Evolutionary conservation across 2,329 filamentous ascomycete genomes (phyloP).

Genomic region (Erysiphe neolycopersici): DNA sequence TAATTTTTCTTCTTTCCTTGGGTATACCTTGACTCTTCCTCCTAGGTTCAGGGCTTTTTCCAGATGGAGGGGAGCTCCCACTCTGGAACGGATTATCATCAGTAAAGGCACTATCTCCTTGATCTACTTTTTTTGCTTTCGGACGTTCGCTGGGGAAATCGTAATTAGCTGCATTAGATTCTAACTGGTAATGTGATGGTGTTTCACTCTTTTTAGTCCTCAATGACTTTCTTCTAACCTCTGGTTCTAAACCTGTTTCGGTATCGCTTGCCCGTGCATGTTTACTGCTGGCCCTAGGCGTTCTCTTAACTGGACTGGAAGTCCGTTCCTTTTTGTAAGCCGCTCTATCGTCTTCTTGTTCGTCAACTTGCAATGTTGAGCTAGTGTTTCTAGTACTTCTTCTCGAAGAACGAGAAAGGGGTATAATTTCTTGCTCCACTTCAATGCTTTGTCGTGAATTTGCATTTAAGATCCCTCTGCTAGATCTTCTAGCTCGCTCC

Average conservation of each 20-base stretch:
- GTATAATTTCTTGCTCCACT: constrained; percentile 28
- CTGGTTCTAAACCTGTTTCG: constrained; percentile 20
- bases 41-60: constrained; percentile 21
- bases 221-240: constrained; percentile 17
- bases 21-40: constrained; percentile 14
- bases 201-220: constrained; percentile 21
- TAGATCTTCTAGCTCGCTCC: constrained; percentile 59
- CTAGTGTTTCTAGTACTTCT: constrained; percentile 19
- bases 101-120: constrained; percentile 43
- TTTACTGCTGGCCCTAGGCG: constrained; percentile 16
- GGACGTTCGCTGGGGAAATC: constrained; percentile 23
- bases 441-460: constrained; percentile 17
- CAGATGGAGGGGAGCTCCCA: constrained; percentile 34
- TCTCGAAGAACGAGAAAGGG: constrained; percentile 22
- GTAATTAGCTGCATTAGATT: constrained; percentile 21
- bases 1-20: constrained; percentile 16
- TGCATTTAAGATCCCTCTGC: constrained; percentile 52
- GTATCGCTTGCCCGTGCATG: constrained; percentile 25
- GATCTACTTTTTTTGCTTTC: constrained; percentile 4
- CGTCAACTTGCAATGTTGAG: not conserved
- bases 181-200: constrained; percentile 2
- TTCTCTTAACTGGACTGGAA: constrained; percentile 6
- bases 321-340: not conserved
- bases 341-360: constrained; percentile 3
- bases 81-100: constrained; percentile 86